Evolutionary conservation across 2,329 filamentous ascomycete species (phyloP), one percentile per base, ranked within the genome.

Genomic region (Phyllosticta citribraziliensis): DNA sequence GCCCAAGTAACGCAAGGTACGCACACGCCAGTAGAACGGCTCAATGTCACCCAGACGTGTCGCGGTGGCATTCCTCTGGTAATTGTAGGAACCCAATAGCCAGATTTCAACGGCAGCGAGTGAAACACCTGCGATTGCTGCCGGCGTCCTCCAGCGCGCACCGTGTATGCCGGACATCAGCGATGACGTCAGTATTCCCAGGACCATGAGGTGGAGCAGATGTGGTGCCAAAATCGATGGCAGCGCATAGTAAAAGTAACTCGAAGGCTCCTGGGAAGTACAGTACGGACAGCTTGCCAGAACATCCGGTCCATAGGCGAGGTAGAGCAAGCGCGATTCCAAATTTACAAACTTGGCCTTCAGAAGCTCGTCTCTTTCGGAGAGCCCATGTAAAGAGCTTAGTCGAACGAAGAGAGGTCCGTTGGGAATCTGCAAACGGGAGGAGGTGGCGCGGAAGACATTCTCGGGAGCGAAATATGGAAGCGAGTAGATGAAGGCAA

Each of bases 401-500:
- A 97, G 81, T 17, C 93, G 88, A 63, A 82, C 84, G 74, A 96
- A 94, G 63, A 97, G 81, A 35, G 95, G 86, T 70, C 93, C 89
- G 52, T 84, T 87, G n/a, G 91, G 86, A 52, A 89, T 93, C 68
- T 91, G 88, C 19, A 97, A 84, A 35, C 92, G 89, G 57, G 90
- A 94, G 61, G 85, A 80, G 0, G 93, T 97, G 19, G 79, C 74
- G 30, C 74, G 70, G 79, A 97, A 96, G 73, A 97, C 78, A 75
- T 97, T 97, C 71, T 90, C 85, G 4, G 89, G 88, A 5, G 83
- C 78, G 69, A 91, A 86, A 62, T 76, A 65, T 0, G 90, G 86
- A 0, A 93, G 76, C 17, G 88, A 86, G 62, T 84, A 81, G 62
- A 86, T 68, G 57, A 89, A 73, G 66, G 80, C 82, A 62, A 81